Evolutionary conservation across 805 yeast species (phyloP).

Genomic region (Yarrowia osloensis): DNA sequence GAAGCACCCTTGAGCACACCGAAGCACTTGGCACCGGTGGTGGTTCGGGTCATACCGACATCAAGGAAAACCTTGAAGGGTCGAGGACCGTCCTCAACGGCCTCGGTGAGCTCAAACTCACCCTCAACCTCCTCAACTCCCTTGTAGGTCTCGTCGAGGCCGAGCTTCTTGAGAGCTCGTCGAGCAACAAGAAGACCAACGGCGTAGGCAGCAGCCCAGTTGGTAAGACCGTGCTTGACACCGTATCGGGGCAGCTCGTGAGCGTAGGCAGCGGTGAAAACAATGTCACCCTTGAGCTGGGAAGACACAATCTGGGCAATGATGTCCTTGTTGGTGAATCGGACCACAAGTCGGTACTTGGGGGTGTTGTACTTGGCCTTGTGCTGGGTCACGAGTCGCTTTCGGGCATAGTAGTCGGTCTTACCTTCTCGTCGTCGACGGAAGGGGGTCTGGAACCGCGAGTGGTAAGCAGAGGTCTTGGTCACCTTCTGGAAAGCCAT

Average conservation of each 20-base stretch:
- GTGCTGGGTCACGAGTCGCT: conserved; percentile 99
- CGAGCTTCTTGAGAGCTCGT: conserved; percentile 97
- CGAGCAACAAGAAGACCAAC: conserved; percentile 98
- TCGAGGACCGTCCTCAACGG: conserved; percentile 98
- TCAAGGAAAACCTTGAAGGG: conserved; percentile 99
- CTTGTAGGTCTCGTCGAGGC: conserved; percentile 94
- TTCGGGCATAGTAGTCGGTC: conserved; percentile 99
- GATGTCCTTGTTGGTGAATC: conserved; percentile 99
- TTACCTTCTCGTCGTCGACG: conserved; percentile 99
- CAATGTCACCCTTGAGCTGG: conserved; percentile 95
- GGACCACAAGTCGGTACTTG: conserved; percentile 98
- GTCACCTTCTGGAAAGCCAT: conserved; percentile 75
- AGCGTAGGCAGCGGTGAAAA: conserved; percentile 96
- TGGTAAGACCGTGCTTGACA: conserved; percentile 96
- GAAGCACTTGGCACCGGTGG: conserved; percentile 99
- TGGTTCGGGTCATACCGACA: conserved; percentile 99
- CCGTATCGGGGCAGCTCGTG: conserved; percentile 99
- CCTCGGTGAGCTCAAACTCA: conserved; percentile 97
- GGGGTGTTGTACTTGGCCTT: conserved; percentile 99
- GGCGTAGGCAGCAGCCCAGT: conserved; percentile 99
- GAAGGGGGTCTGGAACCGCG: conserved; percentile 99
- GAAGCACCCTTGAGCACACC: conserved; percentile 99
- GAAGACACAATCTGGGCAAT: conserved; percentile 97
- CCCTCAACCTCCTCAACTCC: conserved; percentile 99
- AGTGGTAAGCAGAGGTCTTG: conserved; percentile 93